Percentiles rank a stretch among this genome's conserved stretches.
Conservation (phyloP, 306 rosid genomes). For the Quercus aquifolioides region DNA sequence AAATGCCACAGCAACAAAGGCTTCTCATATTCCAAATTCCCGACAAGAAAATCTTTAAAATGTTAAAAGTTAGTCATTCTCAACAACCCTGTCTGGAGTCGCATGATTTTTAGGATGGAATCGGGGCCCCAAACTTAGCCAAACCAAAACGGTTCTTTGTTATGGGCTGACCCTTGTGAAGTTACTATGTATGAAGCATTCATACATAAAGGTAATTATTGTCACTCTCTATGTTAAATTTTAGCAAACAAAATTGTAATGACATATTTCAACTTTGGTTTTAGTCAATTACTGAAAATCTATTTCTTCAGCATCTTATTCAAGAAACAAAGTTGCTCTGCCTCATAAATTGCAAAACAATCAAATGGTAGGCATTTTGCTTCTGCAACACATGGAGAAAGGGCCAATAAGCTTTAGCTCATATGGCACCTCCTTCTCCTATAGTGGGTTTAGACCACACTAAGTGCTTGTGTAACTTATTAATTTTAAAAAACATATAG, state of each 20-base stretch:
- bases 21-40: neutral
- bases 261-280: neutral
- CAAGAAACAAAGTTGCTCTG: neutral
- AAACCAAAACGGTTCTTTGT: neutral
- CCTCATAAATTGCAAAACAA: neutral
- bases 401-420: neutral
- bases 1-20: neutral
- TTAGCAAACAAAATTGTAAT: neutral
- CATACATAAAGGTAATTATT: no score
- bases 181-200: neutral
- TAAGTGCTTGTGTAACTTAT: neutral
- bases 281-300: neutral
- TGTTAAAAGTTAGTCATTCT: neutral
- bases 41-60: neutral
- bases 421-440: neutral
- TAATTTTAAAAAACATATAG: neutral
- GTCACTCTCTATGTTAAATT: neutral
- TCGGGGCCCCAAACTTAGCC: neutral
- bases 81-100: neutral
- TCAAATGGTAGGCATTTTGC: neutral
- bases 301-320: neutral
- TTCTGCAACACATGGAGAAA: neutral
- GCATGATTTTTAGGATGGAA: neutral
- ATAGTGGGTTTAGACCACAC: neutral
- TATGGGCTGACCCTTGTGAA: neutral